These are phyloP conservation scores for Grosmannia penicillata DNA, from an alignment of 2,329 filamentous ascomycete species.

Conservation along the genomic window DNA sequence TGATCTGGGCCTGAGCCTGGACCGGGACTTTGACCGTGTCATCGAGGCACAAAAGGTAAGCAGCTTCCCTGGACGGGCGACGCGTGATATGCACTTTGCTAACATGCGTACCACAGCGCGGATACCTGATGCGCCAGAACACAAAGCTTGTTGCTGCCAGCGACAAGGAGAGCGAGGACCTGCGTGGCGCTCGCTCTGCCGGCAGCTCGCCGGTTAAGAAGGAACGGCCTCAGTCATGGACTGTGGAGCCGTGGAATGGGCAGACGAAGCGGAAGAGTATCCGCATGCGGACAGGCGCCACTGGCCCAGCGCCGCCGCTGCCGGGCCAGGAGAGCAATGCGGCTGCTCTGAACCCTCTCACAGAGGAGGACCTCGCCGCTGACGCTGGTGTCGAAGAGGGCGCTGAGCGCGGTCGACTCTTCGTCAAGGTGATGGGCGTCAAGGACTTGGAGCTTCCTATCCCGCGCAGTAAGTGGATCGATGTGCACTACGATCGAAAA, in stretches of 20 bases:
- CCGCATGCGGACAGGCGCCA: constrained; percentile 39
- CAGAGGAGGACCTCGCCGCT: constrained; percentile 50
- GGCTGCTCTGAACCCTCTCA: constrained; percentile 45
- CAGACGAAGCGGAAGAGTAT: constrained; percentile 53
- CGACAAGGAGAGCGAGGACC: constrained; percentile 49
- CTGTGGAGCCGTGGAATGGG: constrained; percentile 91
- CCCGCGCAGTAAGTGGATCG: constrained; percentile 63
- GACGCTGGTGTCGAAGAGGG: constrained; percentile 55
- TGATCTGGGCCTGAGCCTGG: constrained; percentile 72
- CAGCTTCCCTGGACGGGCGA: constrained; percentile 22
- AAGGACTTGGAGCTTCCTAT: constrained; percentile 89
- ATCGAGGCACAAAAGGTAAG: constrained; percentile 95
- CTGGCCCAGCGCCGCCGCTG: constrained; percentile 62
- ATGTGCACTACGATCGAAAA: no score
- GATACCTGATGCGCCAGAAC: constrained; percentile 96
- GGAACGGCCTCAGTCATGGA: constrained; percentile 79
- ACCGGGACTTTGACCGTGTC: constrained; percentile 85
- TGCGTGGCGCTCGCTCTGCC: constrained; percentile 41
- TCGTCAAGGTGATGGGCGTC: constrained; percentile 97
- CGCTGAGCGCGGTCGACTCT: constrained; percentile 76
- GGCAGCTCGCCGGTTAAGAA: constrained; percentile 60
- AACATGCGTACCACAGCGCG: no score
- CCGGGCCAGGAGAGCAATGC: constrained; percentile 80
- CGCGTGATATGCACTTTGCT: neutral
- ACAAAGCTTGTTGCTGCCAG: constrained; percentile 94